Conservation (phyloP, 306 rosid genomes). For the Rosa rugosa region DNA sequence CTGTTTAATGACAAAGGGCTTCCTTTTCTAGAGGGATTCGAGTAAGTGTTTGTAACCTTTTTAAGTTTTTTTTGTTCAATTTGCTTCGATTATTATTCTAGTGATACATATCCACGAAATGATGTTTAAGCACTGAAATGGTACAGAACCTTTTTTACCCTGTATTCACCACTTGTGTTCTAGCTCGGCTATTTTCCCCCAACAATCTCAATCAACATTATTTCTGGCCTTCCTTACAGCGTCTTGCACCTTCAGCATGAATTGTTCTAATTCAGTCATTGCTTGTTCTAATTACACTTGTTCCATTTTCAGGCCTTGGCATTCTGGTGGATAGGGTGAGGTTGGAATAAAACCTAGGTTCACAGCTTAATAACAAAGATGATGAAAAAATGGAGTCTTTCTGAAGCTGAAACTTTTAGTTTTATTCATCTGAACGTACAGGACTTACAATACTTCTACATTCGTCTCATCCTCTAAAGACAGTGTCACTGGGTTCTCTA, state of each 20-base stretch:
- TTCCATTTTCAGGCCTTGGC: background rate
- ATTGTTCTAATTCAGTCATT: background rate
- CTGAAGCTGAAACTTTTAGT: background rate
- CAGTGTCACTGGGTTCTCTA: constrained; percentile 28
- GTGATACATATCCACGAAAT: background rate
- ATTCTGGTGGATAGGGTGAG: background rate
- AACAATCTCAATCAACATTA: background rate
- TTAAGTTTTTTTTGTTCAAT: background rate
- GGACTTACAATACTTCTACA: constrained; percentile 20
- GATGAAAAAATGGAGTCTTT: background rate
- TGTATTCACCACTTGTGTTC: background rate
- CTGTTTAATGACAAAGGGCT: constrained; percentile 37
- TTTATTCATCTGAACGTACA: constrained; percentile 4
- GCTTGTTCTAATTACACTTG: background rate
- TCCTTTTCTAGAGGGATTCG: constrained; percentile 28
- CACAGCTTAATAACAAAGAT: background rate
- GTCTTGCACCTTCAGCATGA: background rate
- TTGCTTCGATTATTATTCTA: constrained; percentile 5
- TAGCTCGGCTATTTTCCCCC: background rate
- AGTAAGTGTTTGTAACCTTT: constrained; percentile 36
- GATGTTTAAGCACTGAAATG: background rate
- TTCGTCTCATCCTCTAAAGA: background rate
- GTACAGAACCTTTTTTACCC: background rate
- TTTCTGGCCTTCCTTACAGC: background rate
- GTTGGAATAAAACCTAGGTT: background rate